These are phyloP conservation scores for Mrakia blollopis DNA, from an alignment of 768 basidiomycete genomes.

Conservation along the genomic window DNA sequence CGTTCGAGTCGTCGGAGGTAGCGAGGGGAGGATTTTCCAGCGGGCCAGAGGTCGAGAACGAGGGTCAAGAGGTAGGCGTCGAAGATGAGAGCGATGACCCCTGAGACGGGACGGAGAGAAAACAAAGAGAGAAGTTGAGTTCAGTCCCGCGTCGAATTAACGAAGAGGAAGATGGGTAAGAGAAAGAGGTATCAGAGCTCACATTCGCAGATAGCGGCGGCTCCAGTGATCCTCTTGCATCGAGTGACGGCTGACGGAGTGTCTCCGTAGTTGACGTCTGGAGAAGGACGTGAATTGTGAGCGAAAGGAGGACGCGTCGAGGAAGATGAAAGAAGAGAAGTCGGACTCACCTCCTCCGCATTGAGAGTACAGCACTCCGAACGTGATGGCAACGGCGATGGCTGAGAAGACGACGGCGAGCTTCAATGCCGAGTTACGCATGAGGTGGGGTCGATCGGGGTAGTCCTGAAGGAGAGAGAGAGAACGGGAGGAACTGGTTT, in stretches of 20 bases:
- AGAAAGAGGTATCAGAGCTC: slow-evolving; percentile 25
- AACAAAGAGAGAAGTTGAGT: not conserved
- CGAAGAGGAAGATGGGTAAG: not conserved
- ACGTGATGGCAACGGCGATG: slow-evolving; percentile 43
- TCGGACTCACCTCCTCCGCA: not conserved
- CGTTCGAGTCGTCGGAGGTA: slow-evolving; percentile 25
- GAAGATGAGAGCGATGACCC: slow-evolving; percentile 40
- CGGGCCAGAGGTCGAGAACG: slow-evolving; percentile 47
- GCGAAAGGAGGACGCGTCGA: too few species aligned
- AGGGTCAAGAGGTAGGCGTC: slow-evolving; percentile 45
- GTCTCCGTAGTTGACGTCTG: slow-evolving; percentile 15
- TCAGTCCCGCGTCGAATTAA: not conserved
- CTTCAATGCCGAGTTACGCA: slow-evolving; percentile 45
- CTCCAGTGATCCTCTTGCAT: slow-evolving; percentile 42
- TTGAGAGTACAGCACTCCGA: slow-evolving; percentile 41
- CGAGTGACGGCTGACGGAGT: not conserved
- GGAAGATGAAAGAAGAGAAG: not conserved
- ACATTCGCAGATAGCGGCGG: slow-evolving; percentile 45
- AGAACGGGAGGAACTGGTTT: not conserved
- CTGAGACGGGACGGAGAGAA: slow-evolving; percentile 6
- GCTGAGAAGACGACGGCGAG: slow-evolving; percentile 43
- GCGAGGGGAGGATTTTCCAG: slow-evolving; percentile 35
- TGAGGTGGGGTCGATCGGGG: slow-evolving; percentile 43
- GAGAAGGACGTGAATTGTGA: not conserved
- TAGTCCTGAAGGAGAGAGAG: slow-evolving; percentile 37